These are phyloP conservation scores for Pilasporangium apinafurcum DNA, from an alignment of 352 stramenopile species.

Conservation along the genomic window DNA sequence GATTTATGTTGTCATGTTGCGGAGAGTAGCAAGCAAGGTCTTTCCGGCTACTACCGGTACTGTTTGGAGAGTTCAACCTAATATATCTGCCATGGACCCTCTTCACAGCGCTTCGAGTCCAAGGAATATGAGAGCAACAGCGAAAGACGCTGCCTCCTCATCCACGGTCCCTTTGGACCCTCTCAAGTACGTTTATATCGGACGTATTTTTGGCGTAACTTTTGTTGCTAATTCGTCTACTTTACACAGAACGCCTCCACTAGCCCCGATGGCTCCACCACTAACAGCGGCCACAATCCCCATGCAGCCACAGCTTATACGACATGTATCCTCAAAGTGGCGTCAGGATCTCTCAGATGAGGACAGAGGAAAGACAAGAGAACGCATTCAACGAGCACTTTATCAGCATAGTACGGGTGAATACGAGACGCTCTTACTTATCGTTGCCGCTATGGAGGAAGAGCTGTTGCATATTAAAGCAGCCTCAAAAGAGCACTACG, in stretches of 20 bases:
- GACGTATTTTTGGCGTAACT: too few species aligned
- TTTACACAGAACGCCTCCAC: slow-evolving; percentile 4
- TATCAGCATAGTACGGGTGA: slow-evolving; percentile 43
- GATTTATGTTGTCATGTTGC: too few species aligned
- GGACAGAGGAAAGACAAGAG: slow-evolving; percentile 55
- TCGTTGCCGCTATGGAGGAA: slow-evolving; percentile 71
- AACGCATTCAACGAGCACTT: slow-evolving; percentile 60
- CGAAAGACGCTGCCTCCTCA: too few species aligned
- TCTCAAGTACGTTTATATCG: too few species aligned
- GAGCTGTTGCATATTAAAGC: slow-evolving; percentile 75
- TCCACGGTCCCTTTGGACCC: too few species aligned
- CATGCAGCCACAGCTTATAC: slow-evolving; percentile 33
- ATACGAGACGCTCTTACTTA: slow-evolving; percentile 55
- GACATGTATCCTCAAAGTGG: slow-evolving; percentile 43
- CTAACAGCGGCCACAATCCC: slow-evolving; percentile 1
- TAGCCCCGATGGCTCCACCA: background rate
- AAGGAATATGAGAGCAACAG: too few species aligned
- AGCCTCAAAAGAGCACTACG: slow-evolving; percentile 58
- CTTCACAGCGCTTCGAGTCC: too few species aligned
- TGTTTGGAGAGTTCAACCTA: too few species aligned
- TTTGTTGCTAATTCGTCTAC: too few species aligned
- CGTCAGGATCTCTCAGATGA: slow-evolving; percentile 40
- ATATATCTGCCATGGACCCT: too few species aligned
- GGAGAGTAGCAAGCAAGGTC: too few species aligned
- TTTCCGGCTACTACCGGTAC: too few species aligned